Evolutionary conservation across 2,329 filamentous ascomycete species (phyloP), one percentile per base, ranked within the genome.

Genomic region (Hymenoscyphus infarciens): DNA sequence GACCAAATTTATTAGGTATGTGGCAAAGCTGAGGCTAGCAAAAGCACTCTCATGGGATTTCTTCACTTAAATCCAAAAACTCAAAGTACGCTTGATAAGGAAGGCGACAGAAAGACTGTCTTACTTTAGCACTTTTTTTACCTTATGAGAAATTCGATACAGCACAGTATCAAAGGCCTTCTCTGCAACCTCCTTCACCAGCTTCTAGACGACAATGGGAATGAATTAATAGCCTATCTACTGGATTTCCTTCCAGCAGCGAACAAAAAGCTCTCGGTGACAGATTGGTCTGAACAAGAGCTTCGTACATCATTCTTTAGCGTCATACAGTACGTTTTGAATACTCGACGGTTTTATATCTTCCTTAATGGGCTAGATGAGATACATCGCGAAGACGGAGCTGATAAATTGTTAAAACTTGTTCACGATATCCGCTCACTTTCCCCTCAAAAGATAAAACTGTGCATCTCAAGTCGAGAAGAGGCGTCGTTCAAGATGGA

Each of bases 291-390:
- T 5, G 57, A 38, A 16, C 56, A 45, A 15, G 57, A 65, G 19
- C 64, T 62, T 16, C 56, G 7, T 3, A 10, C 13, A 2, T 27
- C 29, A 6, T 16, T 55, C 4, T 25, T 31, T 8, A 27, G 3
- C 13, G 29, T 27, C 4, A 8, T 42, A 25, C n/a, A 10, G n/a
- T 10, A 11, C 13, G 22, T 19, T 2, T 16, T 25, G 6, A 5
- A 15, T 16, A n/a, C 35, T 13, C 22, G 13, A 10, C 31, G 25
- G 22, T 13, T 58, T 3, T 58, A 38, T 56, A 61, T 69, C 10
- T 64, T 69, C 19, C 62, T 69, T 27, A 66, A 70, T 42, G 68
- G 68, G 0, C 45, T 69, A 7, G 68, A 69, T 57, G 67, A 69
- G 55, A 64, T 65, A 45, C 56, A 64, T 29, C 59, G 63, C 3